Evolutionary conservation across 2,329 filamentous ascomycete genomes (phyloP).

Genomic region (Sodiomyces alkalinus): DNA sequence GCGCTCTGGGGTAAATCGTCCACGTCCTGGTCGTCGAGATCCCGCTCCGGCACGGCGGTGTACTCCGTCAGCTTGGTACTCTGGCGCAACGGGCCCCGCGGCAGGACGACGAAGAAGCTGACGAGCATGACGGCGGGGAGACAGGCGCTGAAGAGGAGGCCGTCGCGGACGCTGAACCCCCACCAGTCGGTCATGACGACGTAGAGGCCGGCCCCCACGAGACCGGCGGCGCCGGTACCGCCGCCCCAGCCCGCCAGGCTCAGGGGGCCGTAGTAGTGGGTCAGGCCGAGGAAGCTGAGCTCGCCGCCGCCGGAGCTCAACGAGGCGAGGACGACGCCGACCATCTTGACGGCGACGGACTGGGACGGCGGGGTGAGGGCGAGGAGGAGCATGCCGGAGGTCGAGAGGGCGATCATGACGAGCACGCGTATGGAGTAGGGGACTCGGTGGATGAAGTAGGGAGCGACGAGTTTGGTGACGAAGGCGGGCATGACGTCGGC

Average conservation of each 20-base stretch:
- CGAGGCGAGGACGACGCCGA: conserved; percentile 72
- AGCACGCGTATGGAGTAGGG: conserved; percentile 66
- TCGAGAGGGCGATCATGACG: conserved; percentile 59
- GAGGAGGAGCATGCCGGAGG: conserved; percentile 77
- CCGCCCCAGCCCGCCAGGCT: conserved; percentile 85
- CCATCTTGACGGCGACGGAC: conserved; percentile 60
- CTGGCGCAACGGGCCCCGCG: conserved; percentile 46
- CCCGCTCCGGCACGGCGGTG: conserved; percentile 29
- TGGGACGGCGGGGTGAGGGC: conserved; percentile 56
- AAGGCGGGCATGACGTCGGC: conserved; percentile 88
- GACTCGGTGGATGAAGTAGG: conserved; percentile 84
- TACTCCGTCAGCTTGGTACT: conserved; percentile 33
- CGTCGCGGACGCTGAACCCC: conserved; percentile 57
- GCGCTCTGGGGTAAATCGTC: conserved; percentile 19
- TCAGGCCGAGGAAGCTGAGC: conserved; percentile 77
- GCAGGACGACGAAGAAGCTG: conserved; percentile 74
- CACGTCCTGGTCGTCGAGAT: conserved; percentile 21
- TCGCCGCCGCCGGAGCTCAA: conserved; percentile 78
- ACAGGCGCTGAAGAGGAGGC: conserved; percentile 62
- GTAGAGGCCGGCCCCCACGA: conserved; percentile 79
- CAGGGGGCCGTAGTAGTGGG: conserved; percentile 82
- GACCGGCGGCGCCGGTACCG: conserved; percentile 76
- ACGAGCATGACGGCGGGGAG: conserved; percentile 70
- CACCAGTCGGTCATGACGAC: conserved; percentile 72
- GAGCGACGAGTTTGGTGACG: conserved; percentile 70